Evolutionary conservation across 176 grass and related monocot species (phyloP), one percentile per base, ranked within the genome.

Genomic region (Paspalum vaginatum): DNA sequence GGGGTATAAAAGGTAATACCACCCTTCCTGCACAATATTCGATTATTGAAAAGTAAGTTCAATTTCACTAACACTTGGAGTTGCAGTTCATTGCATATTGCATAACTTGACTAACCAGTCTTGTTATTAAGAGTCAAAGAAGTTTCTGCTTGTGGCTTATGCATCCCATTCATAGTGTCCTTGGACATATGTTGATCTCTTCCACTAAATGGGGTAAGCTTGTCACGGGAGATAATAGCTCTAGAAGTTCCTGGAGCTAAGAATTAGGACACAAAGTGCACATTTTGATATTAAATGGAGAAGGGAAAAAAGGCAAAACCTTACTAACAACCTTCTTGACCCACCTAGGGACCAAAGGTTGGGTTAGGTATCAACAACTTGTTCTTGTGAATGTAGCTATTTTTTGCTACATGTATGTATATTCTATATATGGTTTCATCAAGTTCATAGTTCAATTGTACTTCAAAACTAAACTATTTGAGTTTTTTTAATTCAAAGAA

Each of bases 161-260:
- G 78, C 25, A 75, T 74, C 6, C 63, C 32, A 68, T 74, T 68
- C 43, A 47, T 21, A 6, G 4, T 26, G 22, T 73, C 16, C 16
- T n/a, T 81, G 12, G 21, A 27, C 1, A n/a, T 62, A 16, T 26
- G 42, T 53, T 70, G 54, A 11, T 80, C 78, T 42, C 20, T 90
- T 46, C 63, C 39, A 47, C 75, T 65, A 43, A 83, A 21, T 42
- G 14, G 72, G 47, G 24, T 37, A 48, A 85, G 51, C 40, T 90
- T 93, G 79, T 85, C 85, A 58, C 18, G 48, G 55, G 91, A 93
- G 10, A 93, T 85, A 68, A 93, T 90, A 79, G 87, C 81, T 48
- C 24, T 56, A 65, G 81, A 90, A 67, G 72, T 74, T 57, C 78
- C 87, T 52, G 79, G 72, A 75, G 56, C 91, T 93, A 61, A 75